These are phyloP conservation scores for Dactylellina haptotyla DNA, from an alignment of 2,329 filamentous ascomycete genomes.

Conservation along the genomic window DNA sequence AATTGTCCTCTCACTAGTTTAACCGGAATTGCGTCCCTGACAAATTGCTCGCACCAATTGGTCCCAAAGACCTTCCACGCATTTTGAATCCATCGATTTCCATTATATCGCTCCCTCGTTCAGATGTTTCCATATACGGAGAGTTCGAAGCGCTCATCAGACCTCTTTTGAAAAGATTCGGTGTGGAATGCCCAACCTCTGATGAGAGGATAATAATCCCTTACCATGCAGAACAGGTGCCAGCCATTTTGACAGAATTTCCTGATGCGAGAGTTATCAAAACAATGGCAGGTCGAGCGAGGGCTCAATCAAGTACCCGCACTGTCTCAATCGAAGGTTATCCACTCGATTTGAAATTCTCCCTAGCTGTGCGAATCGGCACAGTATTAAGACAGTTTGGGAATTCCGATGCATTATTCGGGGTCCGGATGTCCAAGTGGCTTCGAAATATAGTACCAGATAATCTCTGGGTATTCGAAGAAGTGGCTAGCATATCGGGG, in stretches of 20 bases:
- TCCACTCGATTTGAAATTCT: conserved; percentile 14
- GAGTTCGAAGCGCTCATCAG: not conserved
- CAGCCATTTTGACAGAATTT: not conserved
- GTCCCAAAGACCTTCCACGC: not conserved
- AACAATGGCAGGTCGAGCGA: not conserved
- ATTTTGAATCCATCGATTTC: not conserved
- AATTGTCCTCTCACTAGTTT: not conserved
- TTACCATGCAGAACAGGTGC: not conserved
- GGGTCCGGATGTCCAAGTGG: not conserved
- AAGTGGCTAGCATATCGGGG: not conserved
- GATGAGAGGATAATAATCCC: not conserved
- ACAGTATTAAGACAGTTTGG: conserved; percentile 1
- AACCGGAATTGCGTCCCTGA: not conserved
- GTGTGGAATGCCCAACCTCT: not conserved
- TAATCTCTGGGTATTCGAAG: not conserved
- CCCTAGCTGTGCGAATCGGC: conserved; percentile 2
- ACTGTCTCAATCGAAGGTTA: conserved; percentile 4
- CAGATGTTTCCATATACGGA: not conserved
- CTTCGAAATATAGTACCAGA: not conserved
- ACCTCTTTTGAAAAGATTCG: not conserved
- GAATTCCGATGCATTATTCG: not conserved
- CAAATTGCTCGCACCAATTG: not conserved
- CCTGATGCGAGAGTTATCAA: not conserved
- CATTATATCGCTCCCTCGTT: not conserved
- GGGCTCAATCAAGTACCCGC: not conserved